phyloP scores from a whole-genome alignment of 2,329 filamentous ascomycete species.

The Penicillium sclerotiorum region DNA sequence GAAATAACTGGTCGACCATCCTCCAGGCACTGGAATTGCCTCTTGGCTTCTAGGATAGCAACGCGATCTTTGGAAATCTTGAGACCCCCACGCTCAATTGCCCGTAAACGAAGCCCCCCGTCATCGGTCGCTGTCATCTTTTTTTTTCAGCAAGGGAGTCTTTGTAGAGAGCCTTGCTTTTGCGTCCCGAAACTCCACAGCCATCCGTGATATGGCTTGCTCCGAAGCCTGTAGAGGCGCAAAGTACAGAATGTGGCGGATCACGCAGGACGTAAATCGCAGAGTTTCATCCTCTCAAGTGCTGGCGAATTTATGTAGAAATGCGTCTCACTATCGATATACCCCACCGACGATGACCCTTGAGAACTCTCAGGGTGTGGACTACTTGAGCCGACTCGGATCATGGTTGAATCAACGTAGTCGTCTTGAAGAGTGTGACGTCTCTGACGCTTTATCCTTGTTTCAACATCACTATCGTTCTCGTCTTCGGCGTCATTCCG shows the following conservation, averaged over 20 bases:
- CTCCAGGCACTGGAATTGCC: slow-evolving; percentile 16
- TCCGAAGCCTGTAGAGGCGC: slow-evolving; percentile 6
- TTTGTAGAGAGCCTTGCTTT: slow-evolving; percentile 7
- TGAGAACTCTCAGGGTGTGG: not conserved
- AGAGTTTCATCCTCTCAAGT: slow-evolving; percentile 13
- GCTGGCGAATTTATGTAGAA: not conserved
- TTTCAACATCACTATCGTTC: slow-evolving; percentile 2
- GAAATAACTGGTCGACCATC: slow-evolving; percentile 17
- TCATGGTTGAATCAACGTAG: slow-evolving; percentile 7
- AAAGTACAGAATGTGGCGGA: slow-evolving; percentile 15
- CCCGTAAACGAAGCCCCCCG: slow-evolving; percentile 10
- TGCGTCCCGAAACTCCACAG: slow-evolving; percentile 15
- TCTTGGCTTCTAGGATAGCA: slow-evolving; percentile 19
- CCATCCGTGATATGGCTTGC: not conserved
- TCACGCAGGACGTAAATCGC: slow-evolving; percentile 11
- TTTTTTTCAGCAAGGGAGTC: not conserved
- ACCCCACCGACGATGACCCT: slow-evolving; percentile 6
- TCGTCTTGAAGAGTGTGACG: slow-evolving; percentile 3
- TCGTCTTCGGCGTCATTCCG: not conserved
- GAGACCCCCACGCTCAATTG: slow-evolving; percentile 1
- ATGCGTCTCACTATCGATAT: slow-evolving; percentile 9
- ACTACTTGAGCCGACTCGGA: slow-evolving; percentile 13
- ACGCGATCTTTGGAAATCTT: slow-evolving; percentile 10
- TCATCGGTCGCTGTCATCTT: slow-evolving; percentile 10
- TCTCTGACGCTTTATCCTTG: slow-evolving; percentile 7